phyloP scores from a whole-genome alignment of 768 basidiomycete genomes.

The Pleurotus ostreatus region DNA sequence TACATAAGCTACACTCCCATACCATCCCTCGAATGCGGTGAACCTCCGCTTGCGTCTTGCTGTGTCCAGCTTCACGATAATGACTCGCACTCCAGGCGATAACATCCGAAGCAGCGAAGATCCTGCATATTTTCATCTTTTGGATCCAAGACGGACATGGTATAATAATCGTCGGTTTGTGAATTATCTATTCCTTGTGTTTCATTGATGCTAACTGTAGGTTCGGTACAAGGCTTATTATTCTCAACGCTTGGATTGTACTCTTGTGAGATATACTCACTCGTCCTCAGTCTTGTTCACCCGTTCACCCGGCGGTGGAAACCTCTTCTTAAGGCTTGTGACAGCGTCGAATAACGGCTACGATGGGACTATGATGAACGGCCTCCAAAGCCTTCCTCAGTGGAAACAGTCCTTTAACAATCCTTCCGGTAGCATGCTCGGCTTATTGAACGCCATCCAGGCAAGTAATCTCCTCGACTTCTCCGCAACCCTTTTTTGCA shows the following conservation, averaged over 20 bases:
- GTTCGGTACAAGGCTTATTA: not conserved
- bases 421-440: slow-evolving; percentile 4
- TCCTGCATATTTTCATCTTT: not conserved
- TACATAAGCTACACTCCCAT: not conserved
- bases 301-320: not conserved
- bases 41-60: not conserved
- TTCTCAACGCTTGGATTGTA: not conserved
- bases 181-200: not conserved
- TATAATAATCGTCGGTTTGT: not conserved
- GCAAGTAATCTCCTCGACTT: not conserved
- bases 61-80: not conserved
- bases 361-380: slow-evolving; percentile 8
- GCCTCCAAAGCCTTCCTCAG: slow-evolving; percentile 4
- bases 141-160: slow-evolving; percentile 1
- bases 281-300: not conserved
- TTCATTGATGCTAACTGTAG: not conserved
- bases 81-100: not conserved
- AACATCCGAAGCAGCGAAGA: not conserved
- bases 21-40: not conserved
- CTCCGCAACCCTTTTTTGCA: not conserved
- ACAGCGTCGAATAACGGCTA: slow-evolving; percentile 41
- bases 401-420: not conserved
- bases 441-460: slow-evolving; percentile 3
- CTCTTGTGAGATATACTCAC: not conserved
- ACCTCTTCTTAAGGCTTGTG: slow-evolving; percentile 21